Conservation (phyloP, 148 eudicot genomes). For the Rhododendron henanense region DNA sequence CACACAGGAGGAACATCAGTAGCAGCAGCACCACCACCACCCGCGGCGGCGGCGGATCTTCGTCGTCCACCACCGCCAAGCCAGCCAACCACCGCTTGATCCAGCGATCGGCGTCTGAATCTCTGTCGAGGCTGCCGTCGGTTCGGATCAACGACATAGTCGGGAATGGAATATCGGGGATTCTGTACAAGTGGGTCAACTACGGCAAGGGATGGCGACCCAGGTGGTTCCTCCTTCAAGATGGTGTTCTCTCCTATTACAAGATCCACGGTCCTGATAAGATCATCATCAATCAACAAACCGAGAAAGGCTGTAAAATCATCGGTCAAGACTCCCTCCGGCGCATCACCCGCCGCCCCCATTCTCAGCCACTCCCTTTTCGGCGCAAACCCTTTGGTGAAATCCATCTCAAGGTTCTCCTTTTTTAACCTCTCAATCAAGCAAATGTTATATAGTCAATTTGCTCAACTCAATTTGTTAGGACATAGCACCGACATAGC, state of each 20-base stretch:
- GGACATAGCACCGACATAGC: not conserved
- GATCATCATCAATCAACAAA: conserved; percentile 42
- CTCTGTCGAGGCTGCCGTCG: not conserved
- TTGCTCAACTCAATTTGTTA: not conserved
- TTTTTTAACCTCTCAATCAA: not conserved
- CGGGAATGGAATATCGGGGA: conserved; percentile 65
- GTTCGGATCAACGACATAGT: conserved; percentile 50
- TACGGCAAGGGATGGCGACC: conserved; percentile 88
- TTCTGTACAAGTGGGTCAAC: conserved; percentile 80
- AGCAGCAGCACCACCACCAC: not conserved
- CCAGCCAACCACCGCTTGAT: not conserved
- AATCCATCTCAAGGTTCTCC: conserved; percentile 72
- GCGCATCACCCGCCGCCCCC: conserved; percentile 28
- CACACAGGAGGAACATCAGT: not conserved
- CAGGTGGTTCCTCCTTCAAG: conserved; percentile 76
- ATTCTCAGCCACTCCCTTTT: not conserved
- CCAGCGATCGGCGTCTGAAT: not conserved
- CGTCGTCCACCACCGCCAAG: not conserved
- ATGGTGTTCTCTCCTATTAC: conserved; percentile 73
- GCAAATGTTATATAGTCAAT: not conserved
- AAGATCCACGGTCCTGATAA: conserved; percentile 78
- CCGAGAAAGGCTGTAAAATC: conserved; percentile 51
- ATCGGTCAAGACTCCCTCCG: conserved; percentile 70
- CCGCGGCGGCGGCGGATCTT: not conserved
- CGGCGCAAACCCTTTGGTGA: conserved; percentile 66